phyloP scores from a whole-genome alignment of 495 filamentous ascomycete genomes.

The Xylaria nigripes region DNA sequence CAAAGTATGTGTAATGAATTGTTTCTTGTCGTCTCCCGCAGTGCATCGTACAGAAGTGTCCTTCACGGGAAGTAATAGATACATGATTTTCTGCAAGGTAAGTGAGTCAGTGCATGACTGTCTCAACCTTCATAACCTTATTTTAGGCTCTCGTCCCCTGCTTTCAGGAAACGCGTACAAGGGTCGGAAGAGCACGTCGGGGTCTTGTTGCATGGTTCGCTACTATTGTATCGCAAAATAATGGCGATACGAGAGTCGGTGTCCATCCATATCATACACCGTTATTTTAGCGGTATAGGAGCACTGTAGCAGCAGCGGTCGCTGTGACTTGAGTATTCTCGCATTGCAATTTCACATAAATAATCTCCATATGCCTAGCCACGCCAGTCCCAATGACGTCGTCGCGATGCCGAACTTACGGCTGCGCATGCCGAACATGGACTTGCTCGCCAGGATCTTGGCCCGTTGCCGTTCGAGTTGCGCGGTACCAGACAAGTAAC shows the following conservation, averaged over 20 bases:
- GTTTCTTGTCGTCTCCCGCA: neutral
- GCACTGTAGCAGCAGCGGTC: neutral
- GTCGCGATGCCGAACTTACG: constrained; percentile 59
- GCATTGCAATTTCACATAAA: constrained; percentile 13
- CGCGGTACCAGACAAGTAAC: constrained; percentile 68
- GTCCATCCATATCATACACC: too few species aligned
- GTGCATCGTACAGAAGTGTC: neutral
- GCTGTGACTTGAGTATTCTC: neutral
- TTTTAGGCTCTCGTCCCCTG: neutral
- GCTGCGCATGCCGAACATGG: constrained; percentile 69
- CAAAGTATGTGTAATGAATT: neutral
- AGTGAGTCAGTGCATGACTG: neutral
- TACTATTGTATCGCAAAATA: neutral
- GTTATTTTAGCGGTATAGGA: too few species aligned
- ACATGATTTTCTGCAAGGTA: neutral
- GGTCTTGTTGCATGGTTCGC: neutral
- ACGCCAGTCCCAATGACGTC: constrained; percentile 62
- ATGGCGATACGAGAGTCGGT: neutral
- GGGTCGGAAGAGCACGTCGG: neutral
- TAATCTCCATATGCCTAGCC: constrained; percentile 51
- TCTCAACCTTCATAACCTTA: neutral
- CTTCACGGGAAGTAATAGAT: neutral
- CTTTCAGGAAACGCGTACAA: neutral
- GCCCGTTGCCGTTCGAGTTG: constrained; percentile 65
- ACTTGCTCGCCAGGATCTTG: constrained; percentile 59